phyloP scores from a whole-genome alignment of 495 filamentous ascomycete species.

The Glutinoglossum americanum region DNA sequence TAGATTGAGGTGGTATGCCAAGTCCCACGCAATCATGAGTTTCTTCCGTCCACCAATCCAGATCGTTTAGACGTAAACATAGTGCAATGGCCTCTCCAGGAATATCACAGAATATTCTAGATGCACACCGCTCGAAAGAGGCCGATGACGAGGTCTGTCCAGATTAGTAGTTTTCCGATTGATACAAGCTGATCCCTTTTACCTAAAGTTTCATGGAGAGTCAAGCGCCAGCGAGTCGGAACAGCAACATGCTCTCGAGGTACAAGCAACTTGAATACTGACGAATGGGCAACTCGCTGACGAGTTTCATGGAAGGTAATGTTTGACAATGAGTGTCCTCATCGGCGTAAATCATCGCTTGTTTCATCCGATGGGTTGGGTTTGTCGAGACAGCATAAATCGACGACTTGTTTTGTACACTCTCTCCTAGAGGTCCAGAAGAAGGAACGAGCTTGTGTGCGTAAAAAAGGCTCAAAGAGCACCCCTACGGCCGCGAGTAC shows the following conservation, averaged over 20 bases:
- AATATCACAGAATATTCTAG: neutral
- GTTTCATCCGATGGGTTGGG: conserved; percentile 32
- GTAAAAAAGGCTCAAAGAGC: conserved; percentile 14
- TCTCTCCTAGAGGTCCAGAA: conserved; percentile 43
- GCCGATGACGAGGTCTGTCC: neutral
- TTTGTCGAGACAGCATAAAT: conserved; percentile 23
- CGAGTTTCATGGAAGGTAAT: neutral
- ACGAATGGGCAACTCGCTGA: neutral
- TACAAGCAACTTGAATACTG: conserved; percentile 7
- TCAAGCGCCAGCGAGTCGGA: conserved; percentile 22
- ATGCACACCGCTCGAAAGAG: neutral
- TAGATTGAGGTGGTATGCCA: neutral
- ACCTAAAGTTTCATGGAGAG: conserved; percentile 13
- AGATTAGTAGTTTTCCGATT: neutral
- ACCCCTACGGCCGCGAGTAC: conserved; percentile 6
- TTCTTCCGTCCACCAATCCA: neutral
- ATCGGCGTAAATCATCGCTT: conserved; percentile 71
- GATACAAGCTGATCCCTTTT: neutral
- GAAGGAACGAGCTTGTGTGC: conserved; percentile 12
- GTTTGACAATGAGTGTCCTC: conserved; percentile 46
- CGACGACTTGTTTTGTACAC: conserved; percentile 67
- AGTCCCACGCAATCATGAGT: neutral
- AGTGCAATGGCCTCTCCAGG: neutral
- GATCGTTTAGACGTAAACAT: neutral
- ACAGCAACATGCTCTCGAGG: conserved; percentile 27